Evolutionary conservation across 768 basidiomycete genomes (phyloP).

Genomic region (Paxillus involutus): DNA sequence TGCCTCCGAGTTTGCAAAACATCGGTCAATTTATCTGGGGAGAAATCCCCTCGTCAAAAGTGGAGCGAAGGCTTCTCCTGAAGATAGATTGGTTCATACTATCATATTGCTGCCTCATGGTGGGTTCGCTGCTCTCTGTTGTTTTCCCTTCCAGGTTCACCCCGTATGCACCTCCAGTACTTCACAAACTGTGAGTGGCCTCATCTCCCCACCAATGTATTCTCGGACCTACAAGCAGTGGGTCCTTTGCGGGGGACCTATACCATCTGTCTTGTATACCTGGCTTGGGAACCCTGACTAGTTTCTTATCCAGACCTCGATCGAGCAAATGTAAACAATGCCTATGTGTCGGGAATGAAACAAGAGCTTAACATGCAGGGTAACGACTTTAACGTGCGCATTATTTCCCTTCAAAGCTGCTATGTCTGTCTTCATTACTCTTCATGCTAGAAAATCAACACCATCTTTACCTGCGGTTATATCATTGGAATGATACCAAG

Average conservation of each 20-base stretch:
- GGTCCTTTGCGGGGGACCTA: no score
- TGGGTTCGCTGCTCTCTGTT: constrained; percentile 24
- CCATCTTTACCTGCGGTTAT: constrained; percentile 74
- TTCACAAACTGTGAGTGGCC: constrained; percentile 60
- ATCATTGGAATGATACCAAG: constrained; percentile 75
- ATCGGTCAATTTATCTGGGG: constrained; percentile 35
- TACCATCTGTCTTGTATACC: neutral
- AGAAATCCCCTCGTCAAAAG: constrained; percentile 36
- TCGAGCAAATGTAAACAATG: constrained; percentile 68
- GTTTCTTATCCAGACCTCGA: constrained; percentile 51
- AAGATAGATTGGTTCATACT: constrained; percentile 71
- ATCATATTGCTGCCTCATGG: constrained; percentile 72
- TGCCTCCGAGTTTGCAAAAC: constrained; percentile 1
- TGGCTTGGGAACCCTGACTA: neutral
- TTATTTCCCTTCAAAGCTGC: neutral
- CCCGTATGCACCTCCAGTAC: constrained; percentile 40
- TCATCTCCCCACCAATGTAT: neutral
- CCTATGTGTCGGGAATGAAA: constrained; percentile 79
- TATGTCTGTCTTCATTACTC: neutral
- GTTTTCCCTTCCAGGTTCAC: constrained; percentile 1
- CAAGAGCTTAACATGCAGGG: constrained; percentile 68
- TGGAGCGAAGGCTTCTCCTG: constrained; percentile 51
- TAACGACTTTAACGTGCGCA: constrained; percentile 56
- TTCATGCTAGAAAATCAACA: constrained; percentile 54
- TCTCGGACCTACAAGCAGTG: neutral